These are phyloP conservation scores for Datisca glomerata DNA, from an alignment of 306 rosid species.

Conservation along the genomic window DNA sequence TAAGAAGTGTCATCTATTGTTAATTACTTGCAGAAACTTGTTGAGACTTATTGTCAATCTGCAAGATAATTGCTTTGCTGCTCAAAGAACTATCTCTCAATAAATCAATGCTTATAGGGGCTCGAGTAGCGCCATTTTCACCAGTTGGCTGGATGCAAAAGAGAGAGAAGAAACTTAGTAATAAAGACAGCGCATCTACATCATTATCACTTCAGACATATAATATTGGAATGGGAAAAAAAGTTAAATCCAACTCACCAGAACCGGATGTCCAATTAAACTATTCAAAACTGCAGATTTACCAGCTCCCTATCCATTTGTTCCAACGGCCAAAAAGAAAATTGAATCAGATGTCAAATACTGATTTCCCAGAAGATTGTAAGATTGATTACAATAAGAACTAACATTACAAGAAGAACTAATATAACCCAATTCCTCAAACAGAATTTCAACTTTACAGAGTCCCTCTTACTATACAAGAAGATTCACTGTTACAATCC, in stretches of 20 bases:
- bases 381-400: too few species aligned
- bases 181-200: too few species aligned
- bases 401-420: too few species aligned
- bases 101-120: constrained; percentile 85
- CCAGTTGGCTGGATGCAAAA: constrained; percentile 79
- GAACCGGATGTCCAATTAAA: constrained; percentile 91
- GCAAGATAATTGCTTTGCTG: constrained; percentile 86
- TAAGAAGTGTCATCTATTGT: neutral
- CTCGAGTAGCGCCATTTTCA: constrained; percentile 96
- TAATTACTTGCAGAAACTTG: constrained; percentile 93
- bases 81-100: constrained; percentile 77
- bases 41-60: constrained; percentile 92
- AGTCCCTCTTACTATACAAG: too few species aligned
- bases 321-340: too few species aligned
- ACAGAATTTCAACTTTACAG: too few species aligned
- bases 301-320: constrained; percentile 92
- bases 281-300: constrained; percentile 93
- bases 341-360: too few species aligned
- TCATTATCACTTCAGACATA: too few species aligned
- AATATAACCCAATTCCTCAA: too few species aligned
- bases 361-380: too few species aligned
- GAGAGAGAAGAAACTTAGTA: constrained; percentile 1
- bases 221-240: neutral
- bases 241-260: constrained; percentile 43
- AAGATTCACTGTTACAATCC: too few species aligned